phyloP scores from a whole-genome alignment of 257 asterid species.

The Datura wrightii region DNA sequence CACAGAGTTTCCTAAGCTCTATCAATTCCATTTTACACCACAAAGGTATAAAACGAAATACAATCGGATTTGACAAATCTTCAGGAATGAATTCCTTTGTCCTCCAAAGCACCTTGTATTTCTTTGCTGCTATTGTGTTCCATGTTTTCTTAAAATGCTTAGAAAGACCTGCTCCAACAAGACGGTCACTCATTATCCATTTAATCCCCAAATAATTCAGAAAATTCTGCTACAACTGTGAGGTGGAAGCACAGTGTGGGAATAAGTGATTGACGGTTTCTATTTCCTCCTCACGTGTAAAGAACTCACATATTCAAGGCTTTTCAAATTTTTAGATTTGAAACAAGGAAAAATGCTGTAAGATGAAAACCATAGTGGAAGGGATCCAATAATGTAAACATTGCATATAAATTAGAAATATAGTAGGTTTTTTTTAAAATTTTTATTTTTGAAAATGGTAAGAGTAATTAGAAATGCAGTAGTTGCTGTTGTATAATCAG shows the following conservation, averaged over 20 bases:
- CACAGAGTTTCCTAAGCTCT: background rate
- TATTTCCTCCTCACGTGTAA: background rate
- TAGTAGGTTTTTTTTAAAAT: background rate
- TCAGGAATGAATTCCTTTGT: background rate
- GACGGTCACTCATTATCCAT: background rate
- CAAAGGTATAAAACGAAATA: background rate
- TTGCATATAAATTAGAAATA: background rate
- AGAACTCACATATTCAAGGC: background rate
- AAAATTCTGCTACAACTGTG: background rate
- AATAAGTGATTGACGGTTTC: background rate
- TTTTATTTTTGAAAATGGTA: too few species aligned
- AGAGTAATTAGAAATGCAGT: background rate
- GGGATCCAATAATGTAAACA: background rate
- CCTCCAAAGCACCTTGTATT: background rate
- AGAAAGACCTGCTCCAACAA: background rate
- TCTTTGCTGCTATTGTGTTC: background rate
- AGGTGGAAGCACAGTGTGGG: background rate
- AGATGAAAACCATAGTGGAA: background rate
- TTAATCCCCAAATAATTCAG: constrained; percentile 5
- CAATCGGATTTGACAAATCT: background rate
- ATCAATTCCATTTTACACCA: constrained; percentile 15
- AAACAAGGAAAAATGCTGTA: background rate
- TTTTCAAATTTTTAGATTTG: background rate
- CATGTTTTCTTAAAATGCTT: background rate
- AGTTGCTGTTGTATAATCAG: background rate